phyloP scores from a whole-genome alignment of 2,329 filamentous ascomycete genomes.

The Fusarium sp. region DNA sequence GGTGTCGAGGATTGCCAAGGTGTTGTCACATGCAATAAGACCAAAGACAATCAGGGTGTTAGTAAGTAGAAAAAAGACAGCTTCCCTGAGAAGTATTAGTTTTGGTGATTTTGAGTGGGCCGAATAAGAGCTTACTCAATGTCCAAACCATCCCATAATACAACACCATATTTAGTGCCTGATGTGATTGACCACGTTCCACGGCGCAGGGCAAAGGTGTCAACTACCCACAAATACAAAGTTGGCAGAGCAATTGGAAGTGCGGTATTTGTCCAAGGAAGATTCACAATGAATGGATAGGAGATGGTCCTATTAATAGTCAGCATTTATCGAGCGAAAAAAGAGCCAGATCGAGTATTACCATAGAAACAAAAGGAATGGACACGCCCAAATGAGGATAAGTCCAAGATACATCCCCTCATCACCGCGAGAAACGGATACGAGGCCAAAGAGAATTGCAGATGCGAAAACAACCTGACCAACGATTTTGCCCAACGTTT shows the following conservation, averaged over 20 bases:
- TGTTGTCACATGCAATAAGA: slow-evolving; percentile 76
- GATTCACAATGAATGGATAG: slow-evolving; percentile 71
- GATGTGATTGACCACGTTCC: slow-evolving; percentile 80
- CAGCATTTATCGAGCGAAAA: neutral
- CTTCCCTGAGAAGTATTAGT: slow-evolving; percentile 61
- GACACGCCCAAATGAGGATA: slow-evolving; percentile 77
- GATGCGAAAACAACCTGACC: slow-evolving; percentile 65
- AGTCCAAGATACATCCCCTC: slow-evolving; percentile 76
- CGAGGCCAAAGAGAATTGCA: slow-evolving; percentile 59
- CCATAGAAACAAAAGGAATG: slow-evolving; percentile 69
- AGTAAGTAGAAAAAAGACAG: slow-evolving; percentile 78
- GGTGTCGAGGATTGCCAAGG: slow-evolving; percentile 72
- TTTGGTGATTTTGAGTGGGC: accelerated
- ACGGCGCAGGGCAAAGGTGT: slow-evolving; percentile 74
- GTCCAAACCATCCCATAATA: slow-evolving; percentile 75
- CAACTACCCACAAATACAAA: slow-evolving; percentile 78
- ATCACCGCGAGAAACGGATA: slow-evolving; percentile 60
- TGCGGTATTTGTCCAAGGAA: slow-evolving; percentile 70
- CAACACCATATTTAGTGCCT: slow-evolving; percentile 74
- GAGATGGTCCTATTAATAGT: slow-evolving; percentile 69
- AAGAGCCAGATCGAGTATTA: neutral
- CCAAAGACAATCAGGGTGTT: slow-evolving; percentile 79
- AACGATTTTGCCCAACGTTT: slow-evolving; percentile 50
- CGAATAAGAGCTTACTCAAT: slow-evolving; percentile 61
- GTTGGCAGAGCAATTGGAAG: slow-evolving; percentile 74